Base-by-base conservation (phyloP, 306 rosid species). In the Vigna unguiculata region DNA sequence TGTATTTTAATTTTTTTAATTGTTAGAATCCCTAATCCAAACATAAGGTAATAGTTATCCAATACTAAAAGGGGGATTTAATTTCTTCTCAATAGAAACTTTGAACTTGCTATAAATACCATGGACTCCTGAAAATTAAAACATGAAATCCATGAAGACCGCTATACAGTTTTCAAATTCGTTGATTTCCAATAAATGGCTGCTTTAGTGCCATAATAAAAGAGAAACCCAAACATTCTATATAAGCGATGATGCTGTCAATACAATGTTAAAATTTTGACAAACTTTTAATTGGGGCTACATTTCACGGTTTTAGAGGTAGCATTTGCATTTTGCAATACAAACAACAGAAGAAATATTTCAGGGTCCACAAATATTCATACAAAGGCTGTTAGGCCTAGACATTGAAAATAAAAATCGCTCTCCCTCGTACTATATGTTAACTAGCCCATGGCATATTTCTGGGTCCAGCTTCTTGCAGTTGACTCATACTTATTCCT, bases 401-500 rank as follows among this genome's bases (percentile, higher is more conserved):
- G 77, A 74, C 72, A 76, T 19, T 54, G 20, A 25, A 57, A 6
- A 14, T 13, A 58, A 25, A 58, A 58, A 58, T 62, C 48, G 57
- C 77, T 78, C 83, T 59, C 64, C 78, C 58, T 45, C 62, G 10
- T 59, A 19, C 77, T 67, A 75, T 40, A 54, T 47, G 38, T 62
- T 9, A 53, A 30, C 86, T 74, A 91, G 80, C 91, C 97, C 97
- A 91, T 89, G 83, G 91, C 93, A 54, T 90, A 87, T 81, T 91
- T 88, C 84, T 85, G 97, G 78, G 97, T 91, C 97, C 95, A 88
- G 81, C 88, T 83, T 83, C 95, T 82, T 14, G 97, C 95, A n/a
- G 89, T 88, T 8, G 89, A 82, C 85, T 91, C 97, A 14, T 90
- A 91, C 81, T 85, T 88, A 78, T 46, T 87, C 83, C 87, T 85